A percentile compares a stretch with the other conserved stretches of the same genome.
These are phyloP conservation scores for Nigrospora osmanthi DNA, from an alignment of 2,329 filamentous ascomycete species.

Conservation along the genomic window DNA sequence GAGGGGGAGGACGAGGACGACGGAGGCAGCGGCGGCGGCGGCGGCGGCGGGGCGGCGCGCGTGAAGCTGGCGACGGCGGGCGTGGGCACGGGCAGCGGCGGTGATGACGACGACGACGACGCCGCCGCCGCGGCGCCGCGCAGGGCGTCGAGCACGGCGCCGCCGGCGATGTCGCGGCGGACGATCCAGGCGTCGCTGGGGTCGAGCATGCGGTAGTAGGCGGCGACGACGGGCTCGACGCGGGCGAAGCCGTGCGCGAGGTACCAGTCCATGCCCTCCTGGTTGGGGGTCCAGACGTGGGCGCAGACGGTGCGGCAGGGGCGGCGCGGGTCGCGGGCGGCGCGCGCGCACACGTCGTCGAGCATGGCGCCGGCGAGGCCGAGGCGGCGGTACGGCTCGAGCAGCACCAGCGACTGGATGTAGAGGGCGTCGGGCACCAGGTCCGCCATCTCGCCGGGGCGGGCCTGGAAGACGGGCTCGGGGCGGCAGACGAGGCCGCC, in stretches of 20 bases:
- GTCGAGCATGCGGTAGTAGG: conserved; percentile 55
- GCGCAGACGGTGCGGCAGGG: conserved; percentile 45
- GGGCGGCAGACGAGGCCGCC: conserved; percentile 57
- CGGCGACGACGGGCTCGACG: conserved; percentile 34
- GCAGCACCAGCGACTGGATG: conserved; percentile 55
- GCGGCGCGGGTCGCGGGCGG: conserved; percentile 23
- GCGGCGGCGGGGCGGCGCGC: conserved; percentile 8
- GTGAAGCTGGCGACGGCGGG: conserved; percentile 1
- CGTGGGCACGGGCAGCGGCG: background rate
- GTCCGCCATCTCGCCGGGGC: conserved; percentile 7
- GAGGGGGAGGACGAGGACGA: conserved; percentile 2
- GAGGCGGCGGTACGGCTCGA: conserved; percentile 54
- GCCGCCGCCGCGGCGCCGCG: background rate
- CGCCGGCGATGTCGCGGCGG: conserved; percentile 30
- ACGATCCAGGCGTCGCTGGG: conserved; percentile 57
- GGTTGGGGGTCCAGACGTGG: conserved; percentile 62
- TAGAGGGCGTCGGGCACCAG: conserved; percentile 43
- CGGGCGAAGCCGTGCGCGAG: conserved; percentile 45
- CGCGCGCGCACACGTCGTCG: conserved; percentile 39
- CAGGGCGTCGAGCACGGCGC: conserved; percentile 8
- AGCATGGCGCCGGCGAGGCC: conserved; percentile 52
- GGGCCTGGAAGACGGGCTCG: conserved; percentile 32
- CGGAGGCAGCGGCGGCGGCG: conserved; percentile 4
- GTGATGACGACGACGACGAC: too few relatives aligned
- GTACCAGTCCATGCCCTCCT: conserved; percentile 58